A percentile compares a stretch with the other conserved stretches of the same genome.
Conservation (phyloP, 129 eudicot species). For the Pulicaria dysenterica region DNA sequence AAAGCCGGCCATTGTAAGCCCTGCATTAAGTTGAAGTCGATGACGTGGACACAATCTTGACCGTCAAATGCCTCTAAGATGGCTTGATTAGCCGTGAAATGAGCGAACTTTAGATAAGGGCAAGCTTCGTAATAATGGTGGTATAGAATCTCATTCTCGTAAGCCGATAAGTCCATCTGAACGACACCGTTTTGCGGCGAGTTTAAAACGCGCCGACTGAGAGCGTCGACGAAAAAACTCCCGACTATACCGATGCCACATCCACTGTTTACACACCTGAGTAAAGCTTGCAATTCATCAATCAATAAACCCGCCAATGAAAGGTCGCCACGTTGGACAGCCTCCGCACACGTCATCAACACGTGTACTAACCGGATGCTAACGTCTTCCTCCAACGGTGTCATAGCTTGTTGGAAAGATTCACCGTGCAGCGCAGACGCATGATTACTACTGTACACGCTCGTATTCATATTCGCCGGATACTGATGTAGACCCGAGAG, state of each 20-base stretch:
- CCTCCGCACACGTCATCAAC: constrained; percentile 80
- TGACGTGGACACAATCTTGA: constrained; percentile 73
- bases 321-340: constrained; percentile 69
- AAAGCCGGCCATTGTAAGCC: constrained; percentile 95
- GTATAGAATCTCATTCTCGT: constrained; percentile 51
- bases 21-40: constrained; percentile 74
- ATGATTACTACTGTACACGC: neutral
- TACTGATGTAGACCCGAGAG: constrained; percentile 23
- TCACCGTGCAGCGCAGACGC: neutral
- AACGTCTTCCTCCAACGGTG: constrained; percentile 59
- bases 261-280: constrained; percentile 52
- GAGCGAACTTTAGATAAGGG: constrained; percentile 85
- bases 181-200: constrained; percentile 29
- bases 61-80: constrained; percentile 80
- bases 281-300: constrained; percentile 48
- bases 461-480: neutral
- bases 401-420: constrained; percentile 30
- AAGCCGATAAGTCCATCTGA: constrained; percentile 27
- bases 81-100: constrained; percentile 92
- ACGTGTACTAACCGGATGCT: constrained; percentile 74
- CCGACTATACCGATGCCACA: constrained; percentile 85
- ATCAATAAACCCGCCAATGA: constrained; percentile 60
- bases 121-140: constrained; percentile 75
- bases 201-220: constrained; percentile 62
- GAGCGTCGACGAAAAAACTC: constrained; percentile 68